Base-by-base conservation (phyloP, 106 monocot species). In the Allium sativum region DNA sequence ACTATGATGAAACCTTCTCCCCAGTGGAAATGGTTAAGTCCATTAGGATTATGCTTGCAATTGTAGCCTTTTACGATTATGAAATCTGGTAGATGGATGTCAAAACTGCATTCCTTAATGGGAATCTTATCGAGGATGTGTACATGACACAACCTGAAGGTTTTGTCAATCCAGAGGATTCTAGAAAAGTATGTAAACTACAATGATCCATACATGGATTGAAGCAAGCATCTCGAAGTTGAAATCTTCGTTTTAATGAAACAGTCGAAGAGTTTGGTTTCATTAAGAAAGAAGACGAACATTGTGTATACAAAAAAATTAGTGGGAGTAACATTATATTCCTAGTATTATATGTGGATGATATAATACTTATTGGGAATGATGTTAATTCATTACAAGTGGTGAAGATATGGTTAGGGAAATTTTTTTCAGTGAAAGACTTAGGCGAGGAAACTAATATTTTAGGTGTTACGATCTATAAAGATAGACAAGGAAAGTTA, bases 1-100 rank as follows among this genome's bases (percentile, higher is more conserved):
- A 53, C 12, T 53, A 66, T 15, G n/a, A 40, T 21, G 51, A 65
- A 9, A 65, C 21, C 13, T 66, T 66, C 13, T 66, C 66, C 31
- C 66, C 13, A 9, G 41, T 53, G 43, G 66, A 14, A 10, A 66
- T 52, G 42, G 0, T 66, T 7, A 66, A 13, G 11, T 41, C 66
- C 22, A 41, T 43, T 8, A 53, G 40, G 41, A 42, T 53, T 42
- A 11, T 52, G 15, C 54, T 66, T 44, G 1, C 66, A 12, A 66
- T 66, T 41, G 53, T 31, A 10, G 31, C 14, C 8, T 6, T 8
- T 6, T 10, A 11, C 12, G 15, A 48, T 46, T 64, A 46, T 58
- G 45, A 20, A 12, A 46, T 14, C 9, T 66, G 20, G 40, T 11
- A 50, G 22, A 47, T 64, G 15, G 48, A 64, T 21, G 14, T 64